Conservation (phyloP, 2,329 filamentous ascomycete genomes). For the Stemphylium lycopersici region DNA sequence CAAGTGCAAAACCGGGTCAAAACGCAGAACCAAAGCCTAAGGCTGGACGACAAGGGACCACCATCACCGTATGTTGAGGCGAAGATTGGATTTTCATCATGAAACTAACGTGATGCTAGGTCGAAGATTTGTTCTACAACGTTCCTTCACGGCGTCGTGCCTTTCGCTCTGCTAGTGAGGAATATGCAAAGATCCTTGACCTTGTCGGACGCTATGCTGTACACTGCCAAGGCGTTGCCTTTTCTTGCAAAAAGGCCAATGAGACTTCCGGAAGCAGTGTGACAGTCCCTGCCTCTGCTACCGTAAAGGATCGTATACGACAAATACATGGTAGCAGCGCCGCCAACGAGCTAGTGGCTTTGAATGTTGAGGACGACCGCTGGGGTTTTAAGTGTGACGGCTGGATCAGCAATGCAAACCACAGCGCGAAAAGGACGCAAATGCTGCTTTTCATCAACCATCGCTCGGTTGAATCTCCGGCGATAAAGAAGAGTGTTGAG, state of each 20-base stretch:
- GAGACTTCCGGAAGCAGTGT: conserved; percentile 79
- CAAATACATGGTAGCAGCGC: conserved; percentile 85
- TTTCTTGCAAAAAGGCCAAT: conserved; percentile 95
- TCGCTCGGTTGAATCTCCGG: conserved; percentile 85
- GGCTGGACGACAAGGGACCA: conserved; percentile 86
- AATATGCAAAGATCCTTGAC: conserved; percentile 97
- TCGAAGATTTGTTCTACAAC: conserved; percentile 98
- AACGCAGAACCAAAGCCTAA: conserved; percentile 83
- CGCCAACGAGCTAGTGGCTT: conserved; percentile 85
- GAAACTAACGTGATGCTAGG: conserved; percentile 48
- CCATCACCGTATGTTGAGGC: conserved; percentile 72
- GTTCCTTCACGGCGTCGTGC: conserved; percentile 85
- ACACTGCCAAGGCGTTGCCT: conserved; percentile 88
- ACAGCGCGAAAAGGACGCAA: conserved; percentile 86
- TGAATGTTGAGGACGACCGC: conserved; percentile 72
- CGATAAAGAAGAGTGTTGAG: conserved; percentile 88
- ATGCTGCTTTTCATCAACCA: conserved; percentile 96
- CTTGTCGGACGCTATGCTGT: conserved; percentile 92
- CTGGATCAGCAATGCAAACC: conserved; percentile 90
- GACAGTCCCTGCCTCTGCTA: conserved; percentile 75
- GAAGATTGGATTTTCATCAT: neutral
- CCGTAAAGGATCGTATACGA: conserved; percentile 80
- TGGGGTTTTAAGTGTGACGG: conserved; percentile 86
- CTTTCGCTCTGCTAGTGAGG: conserved; percentile 89
- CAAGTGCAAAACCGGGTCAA: conserved; percentile 86